phyloP scores from a whole-genome alignment of 805 yeast species.

The Spathaspora girioi region DNA sequence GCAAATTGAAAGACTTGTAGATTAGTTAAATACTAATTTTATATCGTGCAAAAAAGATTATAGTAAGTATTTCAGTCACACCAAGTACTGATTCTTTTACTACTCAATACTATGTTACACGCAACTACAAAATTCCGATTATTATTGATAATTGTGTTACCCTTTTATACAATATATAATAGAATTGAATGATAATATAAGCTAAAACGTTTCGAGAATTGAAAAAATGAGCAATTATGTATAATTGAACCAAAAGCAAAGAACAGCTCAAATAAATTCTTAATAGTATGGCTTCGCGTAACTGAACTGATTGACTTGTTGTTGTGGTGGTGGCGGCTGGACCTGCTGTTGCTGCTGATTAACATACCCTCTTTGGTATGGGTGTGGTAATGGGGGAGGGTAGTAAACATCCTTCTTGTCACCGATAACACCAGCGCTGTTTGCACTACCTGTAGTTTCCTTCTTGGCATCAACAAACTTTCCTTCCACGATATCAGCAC shows the following conservation, averaged over 20 bases:
- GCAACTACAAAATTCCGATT: neutral
- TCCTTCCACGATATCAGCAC: conserved; percentile 6
- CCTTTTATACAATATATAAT: conserved; percentile 1
- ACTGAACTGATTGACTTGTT: conserved; percentile 1
- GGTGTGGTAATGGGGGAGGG: conserved; percentile 1
- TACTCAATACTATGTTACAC: no score
- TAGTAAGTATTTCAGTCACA: no score
- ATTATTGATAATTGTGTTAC: neutral
- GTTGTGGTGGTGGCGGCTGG: conserved; percentile 1
- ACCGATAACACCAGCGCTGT: neutral
- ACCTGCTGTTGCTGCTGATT: conserved; percentile 2
- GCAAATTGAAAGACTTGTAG: conserved; percentile 29
- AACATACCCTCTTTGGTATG: conserved; percentile 1
- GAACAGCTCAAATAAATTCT: neutral
- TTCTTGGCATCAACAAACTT: conserved; percentile 2
- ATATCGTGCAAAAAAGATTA: neutral
- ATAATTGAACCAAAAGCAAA: neutral
- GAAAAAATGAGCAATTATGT: neutral
- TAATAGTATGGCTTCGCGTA: conserved; percentile 2
- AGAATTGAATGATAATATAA: conserved; percentile 3
- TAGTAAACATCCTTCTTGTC: conserved; percentile 2
- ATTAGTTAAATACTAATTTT: neutral
- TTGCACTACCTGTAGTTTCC: neutral
- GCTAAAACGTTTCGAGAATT: conserved; percentile 5
- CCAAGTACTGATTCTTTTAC: no score